Conservation (phyloP, 1,139 yeast genomes). For the Lipomyces yarrowii region DNA sequence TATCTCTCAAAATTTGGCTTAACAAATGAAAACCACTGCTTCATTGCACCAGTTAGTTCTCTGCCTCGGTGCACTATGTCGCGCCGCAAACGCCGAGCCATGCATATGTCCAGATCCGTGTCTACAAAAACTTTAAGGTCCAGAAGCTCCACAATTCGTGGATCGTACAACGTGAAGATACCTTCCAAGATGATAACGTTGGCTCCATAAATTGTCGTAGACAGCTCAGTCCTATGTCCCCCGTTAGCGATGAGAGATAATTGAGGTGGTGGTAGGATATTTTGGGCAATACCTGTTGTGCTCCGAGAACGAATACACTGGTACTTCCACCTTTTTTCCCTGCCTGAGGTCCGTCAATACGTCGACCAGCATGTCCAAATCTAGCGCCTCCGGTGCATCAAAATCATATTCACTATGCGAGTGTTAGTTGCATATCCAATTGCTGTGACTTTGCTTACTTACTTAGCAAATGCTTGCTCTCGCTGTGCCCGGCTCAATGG, state of each 20-base stretch:
- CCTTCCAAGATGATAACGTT: slow-evolving; percentile 93
- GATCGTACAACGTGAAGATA: slow-evolving; percentile 77
- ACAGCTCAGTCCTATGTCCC: slow-evolving; percentile 61
- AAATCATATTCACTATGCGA: slow-evolving; percentile 65
- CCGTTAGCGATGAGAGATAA: slow-evolving; percentile 14
- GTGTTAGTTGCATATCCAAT: slow-evolving; percentile 28
- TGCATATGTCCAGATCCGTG: slow-evolving; percentile 88
- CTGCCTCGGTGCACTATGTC: slow-evolving; percentile 87
- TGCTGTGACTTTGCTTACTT: neutral
- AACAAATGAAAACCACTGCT: slow-evolving; percentile 88
- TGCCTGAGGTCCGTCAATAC: slow-evolving; percentile 66
- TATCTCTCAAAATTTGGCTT: slow-evolving; percentile 85
- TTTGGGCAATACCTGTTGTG: slow-evolving; percentile 49
- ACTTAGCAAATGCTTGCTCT: slow-evolving; percentile 58
- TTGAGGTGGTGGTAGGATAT: neutral
- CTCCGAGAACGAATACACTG: slow-evolving; percentile 77
- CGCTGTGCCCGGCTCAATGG: slow-evolving; percentile 68
- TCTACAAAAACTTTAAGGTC: slow-evolving; percentile 84
- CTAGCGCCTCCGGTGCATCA: slow-evolving; percentile 82
- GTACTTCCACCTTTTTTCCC: slow-evolving; percentile 67
- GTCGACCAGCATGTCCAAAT: slow-evolving; percentile 67
- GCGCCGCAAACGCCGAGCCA: slow-evolving; percentile 82
- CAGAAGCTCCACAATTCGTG: slow-evolving; percentile 69
- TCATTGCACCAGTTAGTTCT: slow-evolving; percentile 75
- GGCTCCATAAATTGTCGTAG: slow-evolving; percentile 86